These are phyloP conservation scores for Fraxinus platypoda DNA, from an alignment of 305 asterid species.

Conservation along the genomic window DNA sequence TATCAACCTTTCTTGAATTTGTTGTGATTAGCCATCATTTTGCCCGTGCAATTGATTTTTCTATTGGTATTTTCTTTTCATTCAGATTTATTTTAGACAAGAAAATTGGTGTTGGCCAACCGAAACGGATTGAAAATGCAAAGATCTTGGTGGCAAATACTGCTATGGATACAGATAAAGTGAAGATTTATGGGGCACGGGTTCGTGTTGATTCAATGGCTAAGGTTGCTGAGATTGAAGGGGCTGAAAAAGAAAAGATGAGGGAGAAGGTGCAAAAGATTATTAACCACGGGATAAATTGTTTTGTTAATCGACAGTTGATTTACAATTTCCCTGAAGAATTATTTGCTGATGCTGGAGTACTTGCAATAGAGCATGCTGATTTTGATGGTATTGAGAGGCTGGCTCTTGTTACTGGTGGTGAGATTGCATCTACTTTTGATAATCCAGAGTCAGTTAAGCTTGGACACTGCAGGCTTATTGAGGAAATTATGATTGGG, in stretches of 20 bases:
- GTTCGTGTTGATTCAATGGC: constrained; percentile 99
- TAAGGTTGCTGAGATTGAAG: constrained; percentile 96
- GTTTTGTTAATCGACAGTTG: constrained; percentile 94
- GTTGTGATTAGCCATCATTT: neutral
- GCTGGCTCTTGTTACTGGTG: constrained; percentile 89
- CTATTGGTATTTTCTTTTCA: neutral
- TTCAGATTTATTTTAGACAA: constrained; percentile 91
- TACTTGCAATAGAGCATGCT: constrained; percentile 94
- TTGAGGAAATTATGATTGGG: constrained; percentile 96
- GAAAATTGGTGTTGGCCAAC: constrained; percentile 95
- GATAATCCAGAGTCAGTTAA: constrained; percentile 93
- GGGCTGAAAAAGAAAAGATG: constrained; percentile 89
- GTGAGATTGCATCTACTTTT: constrained; percentile 92
- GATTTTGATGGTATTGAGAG: constrained; percentile 96
- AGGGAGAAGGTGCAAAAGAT: constrained; percentile 90
- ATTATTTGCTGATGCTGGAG: constrained; percentile 87
- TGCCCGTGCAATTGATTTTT: neutral
- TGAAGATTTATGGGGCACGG: constrained; percentile 93
- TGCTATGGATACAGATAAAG: constrained; percentile 95
- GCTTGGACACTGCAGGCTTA: constrained; percentile 84
- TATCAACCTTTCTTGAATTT: neutral
- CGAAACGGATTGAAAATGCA: constrained; percentile 86
- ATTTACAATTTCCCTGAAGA: constrained; percentile 96
- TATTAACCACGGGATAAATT: constrained; percentile 84
- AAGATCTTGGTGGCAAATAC: constrained; percentile 90